A percentile compares a stretch with the other conserved stretches of the same genome.
These are phyloP conservation scores for Aspergillus cavernicola DNA, from an alignment of 495 filamentous ascomycete species.

Conservation along the genomic window DNA sequence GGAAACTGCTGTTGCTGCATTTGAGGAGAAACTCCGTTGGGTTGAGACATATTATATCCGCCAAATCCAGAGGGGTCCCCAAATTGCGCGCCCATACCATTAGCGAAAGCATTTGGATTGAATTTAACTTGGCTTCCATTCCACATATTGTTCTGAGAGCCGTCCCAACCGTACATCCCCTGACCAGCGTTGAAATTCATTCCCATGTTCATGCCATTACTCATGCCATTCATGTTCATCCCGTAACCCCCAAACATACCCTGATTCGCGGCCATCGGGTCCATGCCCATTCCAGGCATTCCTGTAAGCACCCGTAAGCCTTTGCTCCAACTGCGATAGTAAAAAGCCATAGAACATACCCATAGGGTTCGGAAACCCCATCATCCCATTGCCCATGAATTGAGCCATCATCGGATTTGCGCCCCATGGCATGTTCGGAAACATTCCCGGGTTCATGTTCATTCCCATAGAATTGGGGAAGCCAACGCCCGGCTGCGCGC, in stretches of 20 bases:
- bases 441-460: conserved; percentile 40
- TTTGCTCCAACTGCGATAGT: not conserved
- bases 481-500: conserved; percentile 15
- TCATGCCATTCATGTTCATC: conserved; percentile 93
- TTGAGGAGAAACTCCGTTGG: conserved; percentile 52
- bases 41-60: conserved; percentile 64
- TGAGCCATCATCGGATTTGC: conserved; percentile 75
- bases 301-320: conserved; percentile 39
- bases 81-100: conserved; percentile 82
- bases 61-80: conserved; percentile 75
- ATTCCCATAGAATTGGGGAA: conserved; percentile 25
- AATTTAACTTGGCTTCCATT: conserved; percentile 69
- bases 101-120: conserved; percentile 68
- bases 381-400: conserved; percentile 72
- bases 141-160: conserved; percentile 59
- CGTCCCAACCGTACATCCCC: conserved; percentile 62
- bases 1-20: conserved; percentile 50
- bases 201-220: conserved; percentile 83
- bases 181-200: conserved; percentile 66
- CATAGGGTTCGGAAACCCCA: conserved; percentile 67
- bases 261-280: conserved; percentile 81
- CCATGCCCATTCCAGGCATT: conserved; percentile 81
- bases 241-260: conserved; percentile 85
- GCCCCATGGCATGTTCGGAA: conserved; percentile 63
- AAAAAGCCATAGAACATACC: conserved; percentile 53